Base-by-base conservation (phyloP, 345 rosid genomes). In the Psidium friedrichsthalianum region DNA sequence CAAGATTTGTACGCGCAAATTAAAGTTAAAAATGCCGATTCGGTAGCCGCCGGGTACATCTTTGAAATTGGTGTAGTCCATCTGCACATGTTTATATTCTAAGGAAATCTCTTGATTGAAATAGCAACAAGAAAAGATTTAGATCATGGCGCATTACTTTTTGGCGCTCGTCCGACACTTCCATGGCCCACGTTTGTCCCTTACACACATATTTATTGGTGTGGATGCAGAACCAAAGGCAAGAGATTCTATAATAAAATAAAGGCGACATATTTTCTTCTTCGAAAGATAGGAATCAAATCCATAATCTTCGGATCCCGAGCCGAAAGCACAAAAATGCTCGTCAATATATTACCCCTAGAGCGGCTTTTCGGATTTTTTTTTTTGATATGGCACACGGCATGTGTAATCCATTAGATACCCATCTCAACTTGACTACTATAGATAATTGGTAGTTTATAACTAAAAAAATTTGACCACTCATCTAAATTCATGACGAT, bases 261-360 rank as follows among this genome's bases (percentile, higher is more conserved):
- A 29, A 21, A 15, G 24, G 44, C 24, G 3, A 8, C 47, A 69
- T 32, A 36, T 36, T 36, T 36, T 36, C 3, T 36, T 36, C 3
- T 36, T 3, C 36, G 2, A 36, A 36, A 36, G 36, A 36, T 36
- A 36, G 2, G 11, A 61, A 61, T 27, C 15, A 21, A 4, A 61
- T 61, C 40, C 74, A 14, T 0, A 61, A 27, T 15, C 40, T 27
- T 29, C 2, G 0, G 3, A 15, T 27, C 15, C 5, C 18, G 1
- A 61, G 32, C 32, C 11, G 0, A 15, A 61, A 61, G 21, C 32
- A 61, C 11, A 5, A 29, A 7, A 61, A 61, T 61, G 1, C 74
- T 61, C 11, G 15, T 29, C 29, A 61, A 7, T 61, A 14, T 7
- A 21, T 29, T 1, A 1, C 14, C 7, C 74, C 18, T 29, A 61